A percentile compares a stretch with the other conserved stretches of the same genome.
Conservation (phyloP, 176 grass and related monocot genomes). For the Raddia distichophylla region DNA sequence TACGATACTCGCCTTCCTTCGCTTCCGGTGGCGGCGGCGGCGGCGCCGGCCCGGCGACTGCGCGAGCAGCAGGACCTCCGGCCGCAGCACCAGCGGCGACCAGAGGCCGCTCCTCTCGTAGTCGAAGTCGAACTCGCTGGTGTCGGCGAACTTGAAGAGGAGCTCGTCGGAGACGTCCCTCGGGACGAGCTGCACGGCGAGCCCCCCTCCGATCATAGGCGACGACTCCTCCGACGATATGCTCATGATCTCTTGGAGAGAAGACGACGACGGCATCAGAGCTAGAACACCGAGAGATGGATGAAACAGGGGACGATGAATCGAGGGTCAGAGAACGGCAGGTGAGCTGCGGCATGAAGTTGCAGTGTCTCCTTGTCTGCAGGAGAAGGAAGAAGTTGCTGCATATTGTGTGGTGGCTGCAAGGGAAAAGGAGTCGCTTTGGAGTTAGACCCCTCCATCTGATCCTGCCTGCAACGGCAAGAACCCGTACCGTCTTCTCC, state of each 20-base stretch:
- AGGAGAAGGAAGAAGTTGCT: background rate
- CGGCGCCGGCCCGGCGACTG: constrained; percentile 29
- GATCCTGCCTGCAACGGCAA: background rate
- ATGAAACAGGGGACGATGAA: background rate
- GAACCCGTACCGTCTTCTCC: background rate
- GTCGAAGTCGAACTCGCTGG: constrained; percentile 83
- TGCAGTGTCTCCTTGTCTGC: background rate
- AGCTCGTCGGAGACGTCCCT: constrained; percentile 64
- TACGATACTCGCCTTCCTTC: constrained; percentile 43
- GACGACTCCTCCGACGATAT: background rate
- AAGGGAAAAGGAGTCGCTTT: constrained; percentile 38
- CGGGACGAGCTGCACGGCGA: constrained; percentile 62
- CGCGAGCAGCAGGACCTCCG: constrained; percentile 49
- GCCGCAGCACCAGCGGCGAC: constrained; percentile 74
- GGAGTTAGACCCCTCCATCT: background rate
- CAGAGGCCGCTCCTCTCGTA: constrained; percentile 78
- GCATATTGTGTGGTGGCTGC: constrained; percentile 38
- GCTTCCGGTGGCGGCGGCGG: constrained; percentile 21
- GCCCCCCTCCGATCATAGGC: background rate
- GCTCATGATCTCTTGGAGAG: constrained; percentile 34
- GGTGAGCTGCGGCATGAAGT: constrained; percentile 12
- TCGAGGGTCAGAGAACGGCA: background rate
- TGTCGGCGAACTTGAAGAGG: constrained; percentile 77
- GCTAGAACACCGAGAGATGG: background rate
- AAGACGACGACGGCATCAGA: background rate